Percentiles rank a stretch among this genome's conserved stretches.
phyloP scores from a whole-genome alignment of 345 rosid species.

The Adansonia digitata region DNA sequence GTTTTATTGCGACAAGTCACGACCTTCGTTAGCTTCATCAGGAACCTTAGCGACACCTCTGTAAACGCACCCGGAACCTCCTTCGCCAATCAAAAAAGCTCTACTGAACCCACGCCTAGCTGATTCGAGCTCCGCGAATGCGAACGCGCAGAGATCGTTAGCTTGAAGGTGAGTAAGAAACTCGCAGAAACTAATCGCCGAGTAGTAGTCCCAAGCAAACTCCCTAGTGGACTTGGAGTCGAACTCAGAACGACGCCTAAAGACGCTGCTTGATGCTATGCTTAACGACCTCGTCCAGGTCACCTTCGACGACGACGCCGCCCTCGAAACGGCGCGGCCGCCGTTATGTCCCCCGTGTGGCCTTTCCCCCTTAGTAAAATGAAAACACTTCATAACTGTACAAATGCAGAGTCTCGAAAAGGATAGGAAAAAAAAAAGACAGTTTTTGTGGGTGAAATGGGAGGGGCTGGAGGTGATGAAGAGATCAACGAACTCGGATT shows the following conservation, averaged over 20 bases:
- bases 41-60: constrained; percentile 55
- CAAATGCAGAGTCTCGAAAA: not conserved
- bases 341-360: constrained; percentile 30
- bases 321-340: constrained; percentile 39
- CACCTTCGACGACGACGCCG: constrained; percentile 47
- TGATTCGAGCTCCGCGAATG: constrained; percentile 65
- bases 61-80: constrained; percentile 90
- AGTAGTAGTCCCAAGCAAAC: constrained; percentile 42
- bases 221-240: constrained; percentile 64
- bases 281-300: constrained; percentile 90
- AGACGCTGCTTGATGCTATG: constrained; percentile 61
- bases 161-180: constrained; percentile 56
- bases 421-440: not conserved
- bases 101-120: constrained; percentile 78
- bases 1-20: constrained; percentile 70
- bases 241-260: constrained; percentile 71
- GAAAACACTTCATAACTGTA: constrained; percentile 76
- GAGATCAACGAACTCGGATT: not conserved
- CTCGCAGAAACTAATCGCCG: constrained; percentile 45
- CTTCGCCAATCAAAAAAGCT: constrained; percentile 75
- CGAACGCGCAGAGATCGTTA: constrained; percentile 66
- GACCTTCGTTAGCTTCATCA: constrained; percentile 20
- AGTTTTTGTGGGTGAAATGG: too few species aligned
- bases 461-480: not conserved
- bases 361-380: constrained; percentile 71